Base-by-base conservation (phyloP, 805 yeast genomes). In the Wickerhamomyces hampshirensis region DNA sequence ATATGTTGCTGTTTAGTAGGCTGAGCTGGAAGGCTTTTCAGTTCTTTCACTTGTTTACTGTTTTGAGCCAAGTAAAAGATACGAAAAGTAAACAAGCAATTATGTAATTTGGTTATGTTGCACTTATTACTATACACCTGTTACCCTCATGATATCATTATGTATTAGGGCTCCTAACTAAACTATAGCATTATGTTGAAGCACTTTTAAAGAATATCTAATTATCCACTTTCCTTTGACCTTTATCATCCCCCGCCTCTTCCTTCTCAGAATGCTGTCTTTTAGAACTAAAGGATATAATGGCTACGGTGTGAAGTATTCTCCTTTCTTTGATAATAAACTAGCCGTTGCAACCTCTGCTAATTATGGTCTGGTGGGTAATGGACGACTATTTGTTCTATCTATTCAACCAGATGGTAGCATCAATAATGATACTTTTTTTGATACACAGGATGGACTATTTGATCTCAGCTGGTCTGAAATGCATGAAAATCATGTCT, bases 381-480 rank as follows among this genome's bases (percentile, higher is more conserved):
- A 91, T 59, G 98, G 98, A 5, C 72, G 85, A 47, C 64, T 91
- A 19, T 80, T 66, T 47, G 67, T 91, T 1, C 63, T 91, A 17
- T 77, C 77, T 33, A 84, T 91, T 31, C 74, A 71, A 35, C 74
- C 77, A 16, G 63, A 68, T 42, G 98, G 98, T 1, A 50, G 47
- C n/a, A 68, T 86, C 13, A 50, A 52, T 5, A 71, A 70, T 27
- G 77, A 75, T 31, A 61, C 69, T 5, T 58, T 72, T 12, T 91
- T 85, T 65, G 87, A 87, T 42, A 91, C 98, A 0, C 97, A 91
- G 59, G 98, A 91, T 61, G 95, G 96, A 5, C 65, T 89, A 13
- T 88, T 85, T 51, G 94, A 85, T 51, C 63, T 84, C 2, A 75
- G 91, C 0, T 91, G 98, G 98, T 83, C 89, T 38, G 98, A 91